These are phyloP conservation scores for Calonectria montana DNA, from an alignment of 2,329 filamentous ascomycete species.

Conservation along the genomic window DNA sequence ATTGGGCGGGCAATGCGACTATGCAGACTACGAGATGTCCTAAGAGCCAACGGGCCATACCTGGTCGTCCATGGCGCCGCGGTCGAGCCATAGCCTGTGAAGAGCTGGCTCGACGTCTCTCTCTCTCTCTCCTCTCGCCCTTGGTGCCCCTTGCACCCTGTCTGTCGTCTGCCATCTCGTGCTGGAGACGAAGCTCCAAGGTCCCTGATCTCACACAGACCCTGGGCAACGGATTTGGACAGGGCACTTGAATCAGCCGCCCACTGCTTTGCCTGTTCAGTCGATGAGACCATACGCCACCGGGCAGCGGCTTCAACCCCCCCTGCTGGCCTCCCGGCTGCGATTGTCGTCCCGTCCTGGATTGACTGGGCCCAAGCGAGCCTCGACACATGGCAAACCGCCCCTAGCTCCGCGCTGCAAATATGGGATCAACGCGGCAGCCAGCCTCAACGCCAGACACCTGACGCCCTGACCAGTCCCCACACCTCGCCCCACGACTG, in stretches of 20 bases:
- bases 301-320: slow-evolving; percentile 30
- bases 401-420: slow-evolving; percentile 10
- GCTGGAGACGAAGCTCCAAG: slow-evolving; percentile 26
- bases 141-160: not conserved
- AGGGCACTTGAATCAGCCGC: slow-evolving; percentile 27
- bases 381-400: slow-evolving; percentile 31
- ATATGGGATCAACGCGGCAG: slow-evolving; percentile 13
- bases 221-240: slow-evolving; percentile 34
- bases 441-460: slow-evolving; percentile 10
- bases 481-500: slow-evolving; percentile 19
- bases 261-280: slow-evolving; percentile 21
- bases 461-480: slow-evolving; percentile 19
- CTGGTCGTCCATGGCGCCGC: slow-evolving; percentile 28
- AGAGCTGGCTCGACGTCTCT: not conserved
- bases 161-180: slow-evolving; percentile 11
- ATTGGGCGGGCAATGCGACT: not conserved
- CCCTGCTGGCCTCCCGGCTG: slow-evolving; percentile 27
- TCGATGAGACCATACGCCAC: slow-evolving; percentile 30
- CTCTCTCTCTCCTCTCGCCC: not conserved
- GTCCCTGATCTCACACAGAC: slow-evolving; percentile 34
- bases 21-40: slow-evolving; percentile 2
- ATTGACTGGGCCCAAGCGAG: slow-evolving; percentile 15
- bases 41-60: slow-evolving; percentile 12
- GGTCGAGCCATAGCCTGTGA: slow-evolving; percentile 18
- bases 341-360: slow-evolving; percentile 27